phyloP scores from a whole-genome alignment of 2,329 filamentous ascomycete species.

The Epichloe elymi region DNA sequence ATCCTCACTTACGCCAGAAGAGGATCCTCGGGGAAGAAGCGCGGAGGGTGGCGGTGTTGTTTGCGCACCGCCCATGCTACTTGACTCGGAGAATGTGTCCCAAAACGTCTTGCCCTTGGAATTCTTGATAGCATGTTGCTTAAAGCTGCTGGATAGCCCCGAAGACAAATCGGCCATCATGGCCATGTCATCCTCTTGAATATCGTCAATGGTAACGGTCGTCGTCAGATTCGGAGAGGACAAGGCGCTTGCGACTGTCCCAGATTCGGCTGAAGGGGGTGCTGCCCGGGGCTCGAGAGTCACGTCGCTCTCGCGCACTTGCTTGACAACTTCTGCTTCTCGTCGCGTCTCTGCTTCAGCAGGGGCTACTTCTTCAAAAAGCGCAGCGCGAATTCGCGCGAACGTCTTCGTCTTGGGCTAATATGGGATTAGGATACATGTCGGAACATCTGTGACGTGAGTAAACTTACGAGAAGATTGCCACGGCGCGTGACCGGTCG shows the following conservation, averaged over 20 bases:
- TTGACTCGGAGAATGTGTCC: slow-evolving; percentile 63
- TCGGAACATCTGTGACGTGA: background rate
- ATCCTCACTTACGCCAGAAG: slow-evolving; percentile 54
- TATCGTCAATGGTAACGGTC: slow-evolving; percentile 53
- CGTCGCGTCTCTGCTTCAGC: slow-evolving; percentile 79
- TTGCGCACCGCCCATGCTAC: slow-evolving; percentile 34
- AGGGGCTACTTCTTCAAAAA: slow-evolving; percentile 80
- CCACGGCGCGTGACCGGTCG: slow-evolving; percentile 75
- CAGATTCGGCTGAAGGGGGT: slow-evolving; percentile 28
- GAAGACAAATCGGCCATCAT: slow-evolving; percentile 44
- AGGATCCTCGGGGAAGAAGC: slow-evolving; percentile 44
- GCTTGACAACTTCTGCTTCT: slow-evolving; percentile 90
- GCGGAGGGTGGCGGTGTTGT: slow-evolving; percentile 58
- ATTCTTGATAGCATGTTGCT: slow-evolving; percentile 58
- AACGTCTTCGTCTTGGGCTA: slow-evolving; percentile 96
- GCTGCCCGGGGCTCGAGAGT: slow-evolving; percentile 37
- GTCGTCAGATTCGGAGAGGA: slow-evolving; percentile 58
- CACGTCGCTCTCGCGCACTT: slow-evolving; percentile 81
- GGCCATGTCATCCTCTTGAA: slow-evolving; percentile 55
- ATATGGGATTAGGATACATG: background rate
- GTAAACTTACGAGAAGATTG: slow-evolving; percentile 60
- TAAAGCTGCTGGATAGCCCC: slow-evolving; percentile 53
- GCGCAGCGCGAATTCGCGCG: slow-evolving; percentile 77
- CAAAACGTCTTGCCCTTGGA: slow-evolving; percentile 58
- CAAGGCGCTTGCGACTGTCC: slow-evolving; percentile 42